Percentiles rank a stretch among this genome's conserved stretches.
Conservation (phyloP, 2,329 filamentous ascomycete species). For the Dactylellina parvicollis region DNA sequence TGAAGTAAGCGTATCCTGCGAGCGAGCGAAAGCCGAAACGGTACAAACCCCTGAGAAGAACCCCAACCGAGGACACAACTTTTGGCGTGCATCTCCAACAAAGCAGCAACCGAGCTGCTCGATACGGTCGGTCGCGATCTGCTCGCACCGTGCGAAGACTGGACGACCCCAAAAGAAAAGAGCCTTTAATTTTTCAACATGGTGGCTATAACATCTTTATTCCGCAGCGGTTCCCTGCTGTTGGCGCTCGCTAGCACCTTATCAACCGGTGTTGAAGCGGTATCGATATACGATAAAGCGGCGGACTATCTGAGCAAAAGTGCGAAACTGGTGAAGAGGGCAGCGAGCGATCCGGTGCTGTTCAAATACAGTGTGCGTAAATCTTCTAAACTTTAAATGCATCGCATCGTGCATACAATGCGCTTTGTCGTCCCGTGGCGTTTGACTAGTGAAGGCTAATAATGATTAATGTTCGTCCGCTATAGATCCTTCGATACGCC, state of each 20-base stretch:
- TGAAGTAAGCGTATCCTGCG: slow-evolving; percentile 5
- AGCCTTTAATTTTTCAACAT: slow-evolving; percentile 2
- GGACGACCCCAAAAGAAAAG: not conserved
- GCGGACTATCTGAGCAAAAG: slow-evolving; percentile 23
- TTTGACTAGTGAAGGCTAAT: not conserved
- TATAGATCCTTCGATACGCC: slow-evolving; percentile 31
- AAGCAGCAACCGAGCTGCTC: slow-evolving; percentile 12
- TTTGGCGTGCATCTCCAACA: not conserved
- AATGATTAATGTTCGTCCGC: not conserved
- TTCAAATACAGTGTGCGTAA: slow-evolving; percentile 41
- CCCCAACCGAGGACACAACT: not conserved
- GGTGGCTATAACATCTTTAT: slow-evolving; percentile 24
- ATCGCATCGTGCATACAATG: not conserved
- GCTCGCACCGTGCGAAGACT: not conserved
- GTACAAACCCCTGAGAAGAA: slow-evolving; percentile 29
- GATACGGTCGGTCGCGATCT: slow-evolving; percentile 15
- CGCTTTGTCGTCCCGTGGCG: not conserved
- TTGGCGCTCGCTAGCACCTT: slow-evolving; percentile 17
- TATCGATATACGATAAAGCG: slow-evolving; percentile 29
- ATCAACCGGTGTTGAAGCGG: slow-evolving; percentile 7
- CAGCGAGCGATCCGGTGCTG: slow-evolving; percentile 31
- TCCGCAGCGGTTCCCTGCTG: slow-evolving; percentile 5
- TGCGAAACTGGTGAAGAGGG: slow-evolving; percentile 35
- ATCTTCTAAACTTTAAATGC: not conserved
- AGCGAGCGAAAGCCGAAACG: slow-evolving; percentile 14